phyloP scores from a whole-genome alignment of 164 flowering plant species.

The Protea cynaroides region DNA sequence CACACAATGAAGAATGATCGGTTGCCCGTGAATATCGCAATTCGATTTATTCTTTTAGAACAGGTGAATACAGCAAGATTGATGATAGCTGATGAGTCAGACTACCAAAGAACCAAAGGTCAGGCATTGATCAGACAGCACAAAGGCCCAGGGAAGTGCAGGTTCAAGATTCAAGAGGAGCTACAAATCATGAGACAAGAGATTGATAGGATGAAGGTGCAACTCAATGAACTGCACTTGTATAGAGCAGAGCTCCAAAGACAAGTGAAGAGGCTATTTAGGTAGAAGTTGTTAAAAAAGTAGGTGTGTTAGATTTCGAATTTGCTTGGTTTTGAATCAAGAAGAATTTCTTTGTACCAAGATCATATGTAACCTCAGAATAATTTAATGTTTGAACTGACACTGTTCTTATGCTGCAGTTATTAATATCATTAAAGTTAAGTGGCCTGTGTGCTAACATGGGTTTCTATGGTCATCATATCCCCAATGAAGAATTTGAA shows the following conservation, averaged over 20 bases:
- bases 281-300: neutral
- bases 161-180: slow-evolving; percentile 21
- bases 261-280: slow-evolving; percentile 8
- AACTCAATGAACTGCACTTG: slow-evolving; percentile 24
- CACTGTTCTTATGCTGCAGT: neutral
- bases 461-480: neutral
- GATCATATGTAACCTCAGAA: neutral
- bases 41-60: slow-evolving; percentile 29
- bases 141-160: slow-evolving; percentile 6
- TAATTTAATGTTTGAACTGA: neutral
- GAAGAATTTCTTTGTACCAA: neutral
- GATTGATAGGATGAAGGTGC: slow-evolving; percentile 33
- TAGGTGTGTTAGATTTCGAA: neutral
- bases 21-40: slow-evolving; percentile 21
- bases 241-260: slow-evolving; percentile 27
- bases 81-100: slow-evolving; percentile 18
- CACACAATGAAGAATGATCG: slow-evolving; percentile 34
- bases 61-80: slow-evolving; percentile 31
- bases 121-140: slow-evolving; percentile 19
- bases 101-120: slow-evolving; percentile 21
- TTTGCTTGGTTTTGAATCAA: neutral
- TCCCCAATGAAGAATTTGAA: too few relatives aligned
- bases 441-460: neutral
- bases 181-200: slow-evolving; percentile 31
- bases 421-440: too few relatives aligned